Conservation (phyloP, 306 rosid genomes). For the Dalbergia cochinchinensis region DNA sequence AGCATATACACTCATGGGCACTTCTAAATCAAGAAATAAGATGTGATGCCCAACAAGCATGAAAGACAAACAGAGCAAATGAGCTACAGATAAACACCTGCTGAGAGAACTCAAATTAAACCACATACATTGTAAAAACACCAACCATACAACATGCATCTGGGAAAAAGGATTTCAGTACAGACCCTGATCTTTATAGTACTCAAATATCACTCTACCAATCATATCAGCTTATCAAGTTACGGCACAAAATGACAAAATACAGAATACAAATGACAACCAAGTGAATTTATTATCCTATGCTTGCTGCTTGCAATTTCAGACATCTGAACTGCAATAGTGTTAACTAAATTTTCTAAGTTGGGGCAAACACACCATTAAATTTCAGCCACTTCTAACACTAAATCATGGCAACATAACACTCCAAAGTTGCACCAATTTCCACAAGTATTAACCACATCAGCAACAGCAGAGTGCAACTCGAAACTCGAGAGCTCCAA, state of each 20-base stretch:
- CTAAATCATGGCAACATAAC: not conserved
- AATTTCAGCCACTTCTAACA: not conserved
- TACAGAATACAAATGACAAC: not conserved
- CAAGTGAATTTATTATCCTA: not conserved
- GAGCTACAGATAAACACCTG: not conserved
- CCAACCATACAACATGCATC: not conserved
- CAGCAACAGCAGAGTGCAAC: not conserved
- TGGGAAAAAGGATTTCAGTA: not conserved
- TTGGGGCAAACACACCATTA: not conserved
- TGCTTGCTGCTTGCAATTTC: not conserved
- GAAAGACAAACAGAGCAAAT: not conserved
- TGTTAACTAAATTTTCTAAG: not conserved
- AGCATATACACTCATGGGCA: not conserved
- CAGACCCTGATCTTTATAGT: not conserved
- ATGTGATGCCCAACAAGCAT: not conserved
- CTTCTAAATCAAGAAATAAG: slow-evolving; percentile 3
- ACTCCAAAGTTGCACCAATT: not conserved
- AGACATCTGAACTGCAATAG: not conserved
- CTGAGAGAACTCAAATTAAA: slow-evolving; percentile 10
- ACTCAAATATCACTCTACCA: slow-evolving; percentile 11
- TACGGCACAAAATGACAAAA: not conserved
- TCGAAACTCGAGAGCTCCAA: not conserved
- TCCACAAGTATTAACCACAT: not conserved
- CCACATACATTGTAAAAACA: not conserved
- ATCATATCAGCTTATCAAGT: not conserved